Evolutionary conservation across 306 rosid species (phyloP).

Genomic region (Pueraria montana): DNA sequence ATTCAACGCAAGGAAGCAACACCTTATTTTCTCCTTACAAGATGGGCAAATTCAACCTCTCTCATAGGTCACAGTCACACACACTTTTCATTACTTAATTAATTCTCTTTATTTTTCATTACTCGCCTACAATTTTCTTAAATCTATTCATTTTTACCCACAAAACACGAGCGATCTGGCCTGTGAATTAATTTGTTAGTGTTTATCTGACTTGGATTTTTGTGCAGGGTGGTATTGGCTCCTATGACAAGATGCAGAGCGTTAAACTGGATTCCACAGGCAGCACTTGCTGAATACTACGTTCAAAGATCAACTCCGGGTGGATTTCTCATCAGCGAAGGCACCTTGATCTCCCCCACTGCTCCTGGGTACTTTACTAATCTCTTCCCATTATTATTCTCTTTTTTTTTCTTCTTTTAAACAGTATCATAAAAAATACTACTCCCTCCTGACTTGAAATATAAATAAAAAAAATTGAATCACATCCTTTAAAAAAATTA

Average conservation of each 20-base stretch:
- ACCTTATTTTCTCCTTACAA: conserved; percentile 70
- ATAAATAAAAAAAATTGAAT: too few relatives aligned
- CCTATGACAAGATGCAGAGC: conserved; percentile 69
- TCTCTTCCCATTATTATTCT: too few relatives aligned
- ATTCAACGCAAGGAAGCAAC: not conserved
- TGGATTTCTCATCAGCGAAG: conserved; percentile 59
- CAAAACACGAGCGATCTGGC: too few relatives aligned
- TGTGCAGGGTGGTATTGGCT: conserved; percentile 55
- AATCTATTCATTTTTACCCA: not conserved
- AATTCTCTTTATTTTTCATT: too few relatives aligned
- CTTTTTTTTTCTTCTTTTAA: too few relatives aligned
- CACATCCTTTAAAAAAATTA: too few relatives aligned
- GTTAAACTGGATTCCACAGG: conserved; percentile 49
- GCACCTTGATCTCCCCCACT: conserved; percentile 58
- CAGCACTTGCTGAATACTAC: conserved; percentile 49
- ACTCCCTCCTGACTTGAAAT: too few relatives aligned
- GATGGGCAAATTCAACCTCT: conserved; percentile 55
- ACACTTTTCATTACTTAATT: too few relatives aligned
- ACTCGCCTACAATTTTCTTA: too few relatives aligned
- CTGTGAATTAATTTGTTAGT: not conserved
- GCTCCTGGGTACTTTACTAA: conserved; percentile 48
- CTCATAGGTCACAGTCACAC: conserved; percentile 51
- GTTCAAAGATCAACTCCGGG: conserved; percentile 56
- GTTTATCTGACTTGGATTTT: too few relatives aligned
- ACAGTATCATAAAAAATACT: too few relatives aligned